These are phyloP conservation scores for Oxyria digyna DNA, from an alignment of 148 eudicot species.

Conservation along the genomic window DNA sequence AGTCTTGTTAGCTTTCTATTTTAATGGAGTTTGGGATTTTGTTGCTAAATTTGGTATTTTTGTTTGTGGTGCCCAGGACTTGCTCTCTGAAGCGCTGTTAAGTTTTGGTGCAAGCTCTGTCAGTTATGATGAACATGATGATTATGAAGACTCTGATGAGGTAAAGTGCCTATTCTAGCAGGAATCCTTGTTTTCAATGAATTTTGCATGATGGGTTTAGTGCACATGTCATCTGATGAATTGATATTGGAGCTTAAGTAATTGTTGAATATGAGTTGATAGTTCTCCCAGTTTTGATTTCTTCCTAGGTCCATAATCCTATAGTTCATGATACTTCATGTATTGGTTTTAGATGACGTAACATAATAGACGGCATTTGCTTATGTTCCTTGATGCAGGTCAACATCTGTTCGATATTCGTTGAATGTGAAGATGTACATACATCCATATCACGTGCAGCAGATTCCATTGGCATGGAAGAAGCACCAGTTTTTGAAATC, in stretches of 20 bases:
- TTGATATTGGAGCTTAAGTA: neutral
- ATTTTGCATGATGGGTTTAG: neutral
- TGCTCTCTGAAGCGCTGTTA: conserved; percentile 75
- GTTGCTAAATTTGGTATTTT: neutral
- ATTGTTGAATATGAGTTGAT: neutral
- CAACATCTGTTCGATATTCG: conserved; percentile 58
- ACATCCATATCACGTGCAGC: conserved; percentile 64
- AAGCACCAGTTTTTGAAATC: conserved; percentile 57
- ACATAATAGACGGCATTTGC: neutral
- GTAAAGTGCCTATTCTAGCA: conserved; percentile 17
- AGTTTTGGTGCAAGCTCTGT: conserved; percentile 85
- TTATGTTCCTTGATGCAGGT: conserved; percentile 36
- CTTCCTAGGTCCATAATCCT: neutral
- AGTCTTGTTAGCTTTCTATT: conserved; percentile 5
- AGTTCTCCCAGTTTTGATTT: neutral
- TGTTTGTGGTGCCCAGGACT: conserved; percentile 35
- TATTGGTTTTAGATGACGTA: neutral
- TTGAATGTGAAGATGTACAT: conserved; percentile 45
- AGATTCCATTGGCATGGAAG: conserved; percentile 72
- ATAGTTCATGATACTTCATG: neutral
- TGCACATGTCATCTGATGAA: neutral
- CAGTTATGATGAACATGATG: conserved; percentile 59
- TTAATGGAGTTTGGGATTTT: neutral
- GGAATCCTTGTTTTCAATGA: neutral
- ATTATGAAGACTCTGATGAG: conserved; percentile 35